These are phyloP conservation scores for Schoenoplectus triqueter DNA, from an alignment of 202 grass and related monocot genomes.

Conservation along the genomic window DNA sequence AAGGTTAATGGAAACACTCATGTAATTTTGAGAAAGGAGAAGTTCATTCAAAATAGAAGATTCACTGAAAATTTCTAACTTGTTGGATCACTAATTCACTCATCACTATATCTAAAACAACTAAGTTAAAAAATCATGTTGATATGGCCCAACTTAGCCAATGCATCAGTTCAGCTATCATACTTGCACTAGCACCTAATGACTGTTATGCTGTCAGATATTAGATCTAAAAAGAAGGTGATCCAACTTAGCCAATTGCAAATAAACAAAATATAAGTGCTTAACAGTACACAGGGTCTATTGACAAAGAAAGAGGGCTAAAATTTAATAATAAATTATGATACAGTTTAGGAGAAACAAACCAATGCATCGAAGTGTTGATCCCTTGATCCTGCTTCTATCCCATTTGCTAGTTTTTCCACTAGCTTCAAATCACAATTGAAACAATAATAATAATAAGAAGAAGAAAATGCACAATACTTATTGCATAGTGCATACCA, in stretches of 20 bases:
- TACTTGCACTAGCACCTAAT: no score
- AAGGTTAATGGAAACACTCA: neutral
- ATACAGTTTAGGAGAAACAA: slow-evolving; percentile 7
- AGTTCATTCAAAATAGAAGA: neutral
- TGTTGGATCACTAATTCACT: neutral
- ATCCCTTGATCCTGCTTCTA: slow-evolving; percentile 37
- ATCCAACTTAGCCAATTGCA: no score
- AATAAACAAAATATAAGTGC: no score
- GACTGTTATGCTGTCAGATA: no score
- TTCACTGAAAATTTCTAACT: neutral
- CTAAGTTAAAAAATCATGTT: neutral
- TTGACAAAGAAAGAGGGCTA: neutral
- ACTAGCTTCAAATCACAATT: slow-evolving; percentile 29
- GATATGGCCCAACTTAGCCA: no score
- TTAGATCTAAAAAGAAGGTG: no score
- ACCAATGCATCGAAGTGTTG: slow-evolving; percentile 40
- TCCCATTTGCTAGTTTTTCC: slow-evolving; percentile 36
- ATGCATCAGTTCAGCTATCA: neutral
- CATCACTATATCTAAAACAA: neutral
- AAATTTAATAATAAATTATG: neutral
- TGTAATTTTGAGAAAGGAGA: neutral
- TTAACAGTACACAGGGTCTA: no score
- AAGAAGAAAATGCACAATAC: neutral
- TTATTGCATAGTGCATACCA: neutral
- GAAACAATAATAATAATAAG: neutral